Base-by-base conservation (phyloP, 768 basidiomycete species). In the Pleurotus eryngii region DNA sequence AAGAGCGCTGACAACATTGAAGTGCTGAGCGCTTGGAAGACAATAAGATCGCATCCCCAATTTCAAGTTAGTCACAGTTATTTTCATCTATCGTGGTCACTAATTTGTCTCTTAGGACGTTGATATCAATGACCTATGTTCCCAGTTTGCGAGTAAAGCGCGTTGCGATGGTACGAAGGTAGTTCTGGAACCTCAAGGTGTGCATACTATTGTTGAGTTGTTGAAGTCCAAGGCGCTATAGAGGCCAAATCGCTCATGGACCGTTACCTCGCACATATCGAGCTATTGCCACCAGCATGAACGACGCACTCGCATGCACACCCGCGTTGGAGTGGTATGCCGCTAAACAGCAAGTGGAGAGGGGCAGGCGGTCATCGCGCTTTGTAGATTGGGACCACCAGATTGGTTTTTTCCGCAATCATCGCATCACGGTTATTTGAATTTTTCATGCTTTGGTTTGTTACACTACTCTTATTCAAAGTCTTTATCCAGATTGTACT, bases 111-210 rank as follows among this genome's bases (percentile, higher is more conserved):
- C 57, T 40, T 65, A 91, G 86, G 87, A 90, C 64, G 76, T 83
- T 39, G 92, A 93, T 64, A 84, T 93, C 57, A 90, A 87, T 63
- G 80, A 87, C 48, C 74, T 94, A 20, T 94, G 92, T 66, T 64
- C 82, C 5, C 88, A 92, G 70, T 91, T 94, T 66, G 81, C 89
- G 46, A 81, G 71, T 65, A 93, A 94, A 74, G 92, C 92, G 47
- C 79, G 83, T 46, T 94, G 92, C 65, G 91, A 92, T 59, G 92
- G 92, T 38, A 84, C 84, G 24, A 90, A 89, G 73, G 87, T 92
- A 39, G 91, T 92, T 17, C 70, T 93, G 48, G 89, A 83, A 63
- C 82, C 81, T 20, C 71, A 75, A 61, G 78, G 79, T 37, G 79
- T 82, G 55, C 66, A 71, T 61, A 70, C 71, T 59, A 82, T 82